Evolutionary conservation across 2,329 filamentous ascomycete species (phyloP).

Genomic region (Zasmidium cellare): DNA sequence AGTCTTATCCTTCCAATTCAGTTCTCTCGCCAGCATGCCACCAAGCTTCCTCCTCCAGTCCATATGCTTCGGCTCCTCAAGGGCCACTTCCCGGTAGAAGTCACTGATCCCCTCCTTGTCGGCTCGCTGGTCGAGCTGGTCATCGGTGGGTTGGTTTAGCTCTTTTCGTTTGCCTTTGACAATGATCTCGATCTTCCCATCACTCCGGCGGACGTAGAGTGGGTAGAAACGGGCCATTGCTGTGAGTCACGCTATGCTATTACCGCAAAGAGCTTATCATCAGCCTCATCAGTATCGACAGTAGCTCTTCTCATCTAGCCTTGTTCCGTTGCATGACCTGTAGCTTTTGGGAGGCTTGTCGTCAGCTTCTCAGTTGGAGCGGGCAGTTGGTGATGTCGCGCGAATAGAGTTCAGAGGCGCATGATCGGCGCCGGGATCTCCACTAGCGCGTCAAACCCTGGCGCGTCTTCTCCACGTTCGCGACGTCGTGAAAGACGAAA

Average conservation of each 20-base stretch:
- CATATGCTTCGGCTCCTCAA: conserved; percentile 54
- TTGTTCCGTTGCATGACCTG: too few relatives aligned
- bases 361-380: too few relatives aligned
- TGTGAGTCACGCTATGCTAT: neutral
- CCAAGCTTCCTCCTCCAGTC: conserved; percentile 62
- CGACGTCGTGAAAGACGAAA: neutral
- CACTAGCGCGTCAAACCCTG: neutral
- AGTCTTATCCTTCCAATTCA: conserved; percentile 34
- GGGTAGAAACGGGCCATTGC: conserved; percentile 49
- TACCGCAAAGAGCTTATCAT: too few relatives aligned
- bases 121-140: conserved; percentile 54
- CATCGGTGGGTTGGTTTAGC: conserved; percentile 51
- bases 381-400: neutral
- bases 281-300: too few relatives aligned
- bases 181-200: conserved; percentile 51
- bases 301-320: too few relatives aligned
- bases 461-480: neutral
- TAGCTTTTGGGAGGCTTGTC: too few relatives aligned
- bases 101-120: conserved; percentile 56
- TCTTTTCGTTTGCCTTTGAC: conserved; percentile 53
- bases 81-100: conserved; percentile 54
- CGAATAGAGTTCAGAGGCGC: neutral
- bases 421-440: neutral
- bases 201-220: conserved; percentile 49
- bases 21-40: conserved; percentile 56